A percentile compares a stretch with the other conserved stretches of the same genome.
Conservation (phyloP, 2,329 filamentous ascomycete species). For the Fusarium pseudograminearum region DNA sequence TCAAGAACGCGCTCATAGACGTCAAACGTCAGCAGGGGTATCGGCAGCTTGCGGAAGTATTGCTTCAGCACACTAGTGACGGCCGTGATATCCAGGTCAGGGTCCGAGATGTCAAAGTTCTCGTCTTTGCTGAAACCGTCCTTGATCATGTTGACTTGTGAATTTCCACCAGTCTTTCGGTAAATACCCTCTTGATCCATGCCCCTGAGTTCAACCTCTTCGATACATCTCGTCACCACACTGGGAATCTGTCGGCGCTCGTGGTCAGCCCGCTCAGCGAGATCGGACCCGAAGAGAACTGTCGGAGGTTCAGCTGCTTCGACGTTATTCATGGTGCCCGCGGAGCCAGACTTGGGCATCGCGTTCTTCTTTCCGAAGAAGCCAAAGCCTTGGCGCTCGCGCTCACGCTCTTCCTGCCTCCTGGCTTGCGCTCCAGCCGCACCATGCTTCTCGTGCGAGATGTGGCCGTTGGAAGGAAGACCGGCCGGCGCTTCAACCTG, state of each 20-base stretch:
- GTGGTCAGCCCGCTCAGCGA: constrained; percentile 85
- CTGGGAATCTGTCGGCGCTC: constrained; percentile 91
- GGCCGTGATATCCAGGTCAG: constrained; percentile 92
- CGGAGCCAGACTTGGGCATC: constrained; percentile 65
- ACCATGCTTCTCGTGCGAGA: constrained; percentile 38
- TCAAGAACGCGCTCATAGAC: constrained; percentile 92
- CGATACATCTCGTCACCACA: constrained; percentile 92
- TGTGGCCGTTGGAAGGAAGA: constrained; percentile 46
- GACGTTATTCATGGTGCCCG: constrained; percentile 55
- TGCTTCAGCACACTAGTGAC: constrained; percentile 97
- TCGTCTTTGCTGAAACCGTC: constrained; percentile 89
- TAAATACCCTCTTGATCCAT: constrained; percentile 99
- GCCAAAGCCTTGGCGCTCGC: constrained; percentile 71
- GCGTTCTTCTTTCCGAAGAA: constrained; percentile 74
- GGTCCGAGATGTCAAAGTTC: constrained; percentile 93
- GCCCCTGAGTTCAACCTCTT: constrained; percentile 94
- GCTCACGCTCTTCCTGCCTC: constrained; percentile 51
- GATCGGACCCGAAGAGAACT: constrained; percentile 87
- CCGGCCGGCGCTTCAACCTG: constrained; percentile 63
- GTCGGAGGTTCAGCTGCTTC: constrained; percentile 66
- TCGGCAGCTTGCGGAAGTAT: constrained; percentile 94
- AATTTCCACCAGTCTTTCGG: constrained; percentile 93
- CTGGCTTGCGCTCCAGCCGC: constrained; percentile 39
- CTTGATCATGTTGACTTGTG: constrained; percentile 89
- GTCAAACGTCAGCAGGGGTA: constrained; percentile 89